Evolutionary conservation across 2,329 filamentous ascomycete species (phyloP).

Genomic region (Stagonosporopsis cucurbitacearum): DNA sequence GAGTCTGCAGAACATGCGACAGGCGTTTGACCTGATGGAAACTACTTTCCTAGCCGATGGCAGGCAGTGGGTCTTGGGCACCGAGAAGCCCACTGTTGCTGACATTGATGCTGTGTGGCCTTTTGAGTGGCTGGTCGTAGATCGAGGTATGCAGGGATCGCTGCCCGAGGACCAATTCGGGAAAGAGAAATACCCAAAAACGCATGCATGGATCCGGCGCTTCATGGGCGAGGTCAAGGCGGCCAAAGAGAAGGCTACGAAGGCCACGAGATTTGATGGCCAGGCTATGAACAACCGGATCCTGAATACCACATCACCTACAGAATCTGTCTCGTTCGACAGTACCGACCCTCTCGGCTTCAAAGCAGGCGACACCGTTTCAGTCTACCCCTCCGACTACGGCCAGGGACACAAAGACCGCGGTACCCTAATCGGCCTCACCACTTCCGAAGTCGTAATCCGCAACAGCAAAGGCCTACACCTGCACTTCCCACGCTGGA

Average conservation of each 20-base stretch:
- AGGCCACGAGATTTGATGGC: conserved; percentile 50
- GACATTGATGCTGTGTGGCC: conserved; percentile 75
- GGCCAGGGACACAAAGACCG: conserved; percentile 38
- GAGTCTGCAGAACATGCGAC: conserved; percentile 62
- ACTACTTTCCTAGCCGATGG: conserved; percentile 68
- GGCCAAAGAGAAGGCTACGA: conserved; percentile 49
- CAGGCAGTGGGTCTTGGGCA: conserved; percentile 68
- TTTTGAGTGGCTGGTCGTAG: conserved; percentile 67
- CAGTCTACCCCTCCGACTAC: conserved; percentile 46
- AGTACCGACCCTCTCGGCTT: conserved; percentile 61
- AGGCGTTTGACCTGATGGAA: conserved; percentile 66
- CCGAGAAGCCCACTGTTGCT: conserved; percentile 61
- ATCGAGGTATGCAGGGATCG: conserved; percentile 54
- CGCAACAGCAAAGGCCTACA: conserved; percentile 33
- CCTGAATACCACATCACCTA: conserved; percentile 57
- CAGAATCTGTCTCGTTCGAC: conserved; percentile 55
- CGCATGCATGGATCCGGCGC: conserved; percentile 69
- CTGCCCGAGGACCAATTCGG: conserved; percentile 63
- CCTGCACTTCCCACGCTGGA: conserved; percentile 51
- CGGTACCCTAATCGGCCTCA: conserved; percentile 39
- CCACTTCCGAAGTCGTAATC: conserved; percentile 36
- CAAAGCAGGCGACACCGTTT: conserved; percentile 60
- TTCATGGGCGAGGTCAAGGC: conserved; percentile 60
- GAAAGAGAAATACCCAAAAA: conserved; percentile 61
- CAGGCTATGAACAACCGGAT: conserved; percentile 46